Percentiles rank a stretch among this genome's conserved stretches.
These are phyloP conservation scores for Malassezia obtusa DNA, from an alignment of 1,284 basidiomycete species.

Conservation along the genomic window DNA sequence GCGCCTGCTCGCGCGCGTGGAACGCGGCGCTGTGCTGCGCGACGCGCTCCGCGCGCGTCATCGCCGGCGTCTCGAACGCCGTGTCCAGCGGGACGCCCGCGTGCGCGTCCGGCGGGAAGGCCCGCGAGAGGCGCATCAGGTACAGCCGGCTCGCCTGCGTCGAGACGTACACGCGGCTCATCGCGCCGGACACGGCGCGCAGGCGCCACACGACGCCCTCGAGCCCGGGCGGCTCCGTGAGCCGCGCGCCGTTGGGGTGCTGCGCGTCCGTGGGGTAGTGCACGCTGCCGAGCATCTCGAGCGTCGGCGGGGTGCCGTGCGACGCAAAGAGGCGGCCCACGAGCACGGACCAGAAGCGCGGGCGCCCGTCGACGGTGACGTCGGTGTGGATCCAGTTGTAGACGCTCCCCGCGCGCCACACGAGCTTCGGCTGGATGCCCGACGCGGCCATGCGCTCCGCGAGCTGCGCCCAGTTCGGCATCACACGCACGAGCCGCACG, in stretches of 20 bases:
- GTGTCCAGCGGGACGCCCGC: slow-evolving; percentile 20
- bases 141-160: slow-evolving; percentile 68
- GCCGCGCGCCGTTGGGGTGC: slow-evolving; percentile 54
- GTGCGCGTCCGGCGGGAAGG: slow-evolving; percentile 57
- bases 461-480: slow-evolving; percentile 59
- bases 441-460: slow-evolving; percentile 54
- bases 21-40: slow-evolving; percentile 38
- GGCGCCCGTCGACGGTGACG: slow-evolving; percentile 57
- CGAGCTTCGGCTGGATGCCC: slow-evolving; percentile 61
- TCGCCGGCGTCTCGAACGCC: slow-evolving; percentile 19
- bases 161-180: slow-evolving; percentile 60
- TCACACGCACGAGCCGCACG: slow-evolving; percentile 53
- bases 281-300: slow-evolving; percentile 63
- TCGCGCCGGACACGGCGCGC: slow-evolving; percentile 57
- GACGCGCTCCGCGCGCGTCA: slow-evolving; percentile 37
- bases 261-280: slow-evolving; percentile 58
- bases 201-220: slow-evolving; percentile 68
- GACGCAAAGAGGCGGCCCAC: slow-evolving; percentile 58
- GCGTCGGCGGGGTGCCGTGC: slow-evolving; percentile 19
- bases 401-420: slow-evolving; percentile 62
- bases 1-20: slow-evolving; percentile 43
- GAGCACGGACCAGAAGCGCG: slow-evolving; percentile 63
- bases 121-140: slow-evolving; percentile 53
- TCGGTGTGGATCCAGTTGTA: slow-evolving; percentile 73
- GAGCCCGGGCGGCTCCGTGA: slow-evolving; percentile 63